These are phyloP conservation scores for Articulospora tetracladia DNA, from an alignment of 495 filamentous ascomycete species.

Conservation along the genomic window DNA sequence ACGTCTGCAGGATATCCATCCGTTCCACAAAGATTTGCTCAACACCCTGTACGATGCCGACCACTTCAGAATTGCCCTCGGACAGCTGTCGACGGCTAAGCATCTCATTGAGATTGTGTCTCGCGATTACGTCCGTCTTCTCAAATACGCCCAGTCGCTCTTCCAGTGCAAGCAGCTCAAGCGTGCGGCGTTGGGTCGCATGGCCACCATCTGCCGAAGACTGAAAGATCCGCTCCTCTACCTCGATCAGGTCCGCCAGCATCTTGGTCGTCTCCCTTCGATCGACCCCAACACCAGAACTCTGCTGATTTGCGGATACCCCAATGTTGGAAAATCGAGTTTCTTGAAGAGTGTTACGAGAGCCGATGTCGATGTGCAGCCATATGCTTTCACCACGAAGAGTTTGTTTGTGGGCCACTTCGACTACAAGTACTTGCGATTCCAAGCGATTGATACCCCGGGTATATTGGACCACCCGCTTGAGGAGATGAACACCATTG, in stretches of 20 bases:
- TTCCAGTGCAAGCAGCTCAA: constrained; percentile 97
- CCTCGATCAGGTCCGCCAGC: constrained; percentile 95
- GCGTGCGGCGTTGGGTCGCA: constrained; percentile 82
- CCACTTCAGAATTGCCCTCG: constrained; percentile 95
- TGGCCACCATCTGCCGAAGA: constrained; percentile 93
- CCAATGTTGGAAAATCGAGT: constrained; percentile 95
- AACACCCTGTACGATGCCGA: constrained; percentile 85
- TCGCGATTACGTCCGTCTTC: constrained; percentile 86
- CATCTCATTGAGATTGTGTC: constrained; percentile 94
- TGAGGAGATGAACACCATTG: constrained; percentile 99
- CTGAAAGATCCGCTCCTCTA: constrained; percentile 93
- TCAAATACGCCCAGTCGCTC: constrained; percentile 94
- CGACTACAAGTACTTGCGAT: constrained; percentile 96
- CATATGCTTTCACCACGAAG: constrained; percentile 98
- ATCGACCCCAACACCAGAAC: constrained; percentile 97
- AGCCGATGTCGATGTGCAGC: constrained; percentile 96
- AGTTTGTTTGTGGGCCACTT: constrained; percentile 96
- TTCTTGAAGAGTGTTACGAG: constrained; percentile 89
- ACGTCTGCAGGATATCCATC: constrained; percentile 90
- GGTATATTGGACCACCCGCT: constrained; percentile 96
- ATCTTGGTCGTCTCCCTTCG: constrained; percentile 93
- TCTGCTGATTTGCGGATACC: constrained; percentile 92
- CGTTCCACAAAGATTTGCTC: constrained; percentile 73
- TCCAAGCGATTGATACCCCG: constrained; percentile 77
- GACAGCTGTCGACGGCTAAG: constrained; percentile 93